Evolutionary conservation across 2,329 filamentous ascomycete species (phyloP), one percentile per base, ranked within the genome.

Genomic region (Fulvia fulva): DNA sequence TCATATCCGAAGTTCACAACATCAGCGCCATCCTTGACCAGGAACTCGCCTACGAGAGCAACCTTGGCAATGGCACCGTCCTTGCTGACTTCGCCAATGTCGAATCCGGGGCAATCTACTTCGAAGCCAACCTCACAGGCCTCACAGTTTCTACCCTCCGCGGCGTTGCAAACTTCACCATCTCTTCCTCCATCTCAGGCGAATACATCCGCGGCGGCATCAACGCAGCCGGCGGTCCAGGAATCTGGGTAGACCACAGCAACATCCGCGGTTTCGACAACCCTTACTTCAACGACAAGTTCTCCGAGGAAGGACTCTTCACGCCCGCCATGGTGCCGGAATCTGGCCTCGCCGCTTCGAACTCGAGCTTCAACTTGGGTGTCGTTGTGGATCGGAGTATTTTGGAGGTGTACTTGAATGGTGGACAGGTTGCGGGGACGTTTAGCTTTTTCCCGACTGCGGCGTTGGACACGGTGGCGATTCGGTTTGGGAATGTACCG

Each of bases 241-340:
- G 63, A 16, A 74, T 76, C 0, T 81, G 81, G 74, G 68, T 85
- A 30, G 75, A 83, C 59, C 78, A 83, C 1, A 77, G 78, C 11
- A 69, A 76, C 16, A 74, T 80, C 6, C 67, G 71, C 19, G 81
- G 79, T 1, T 83, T 81, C 65, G 76, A 79, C 16, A 81, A 82
- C 60, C 74, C 77, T 1, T 82, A 80, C 70, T 84, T 83, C 68
- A 83, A 79, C 0, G 79, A 84, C 60, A 80, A 81, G 62, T 82
- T 84, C 67, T 75, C 71, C 5, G 70, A 71, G 3, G 70, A 69
- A 23, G 68, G 66, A 11, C 45, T 65, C 9, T 70, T 68, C 44
- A 65, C 65, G 14, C 57, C 66, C 1, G 47, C 47, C 22, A 50
- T 50, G 47, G 22, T 23, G 12, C 47, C 47, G 12, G 47, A 3